A percentile compares a stretch with the other conserved stretches of the same genome.
These are phyloP conservation scores for Sphagnum magellanicum DNA, from an alignment of 228 moss, liverwort and hornwort species.

Conservation along the genomic window DNA sequence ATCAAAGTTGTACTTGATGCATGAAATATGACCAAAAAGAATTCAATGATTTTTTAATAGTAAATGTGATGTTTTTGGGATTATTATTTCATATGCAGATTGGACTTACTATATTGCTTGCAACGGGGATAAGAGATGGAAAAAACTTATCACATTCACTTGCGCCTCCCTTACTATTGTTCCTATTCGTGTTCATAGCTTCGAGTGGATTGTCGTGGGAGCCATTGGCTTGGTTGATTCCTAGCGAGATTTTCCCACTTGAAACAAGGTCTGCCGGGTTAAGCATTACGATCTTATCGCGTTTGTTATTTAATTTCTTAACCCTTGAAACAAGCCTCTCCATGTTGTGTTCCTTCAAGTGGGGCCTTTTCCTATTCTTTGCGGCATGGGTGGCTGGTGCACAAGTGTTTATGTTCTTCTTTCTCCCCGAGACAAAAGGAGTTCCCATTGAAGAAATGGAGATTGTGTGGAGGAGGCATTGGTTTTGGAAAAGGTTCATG, in stretches of 20 bases:
- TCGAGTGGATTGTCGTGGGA: slow-evolving; percentile 49
- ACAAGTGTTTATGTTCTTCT: slow-evolving; percentile 22
- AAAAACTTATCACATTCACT: slow-evolving; percentile 9
- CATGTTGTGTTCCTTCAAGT: slow-evolving; percentile 31
- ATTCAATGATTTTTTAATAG: background rate
- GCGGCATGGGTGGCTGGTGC: slow-evolving; percentile 24
- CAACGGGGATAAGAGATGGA: slow-evolving; percentile 15
- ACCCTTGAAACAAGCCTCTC: slow-evolving; percentile 35
- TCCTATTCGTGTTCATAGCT: slow-evolving; percentile 30
- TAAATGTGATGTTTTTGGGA: too few species aligned
- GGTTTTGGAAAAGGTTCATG: slow-evolving; percentile 29
- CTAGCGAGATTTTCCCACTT: slow-evolving; percentile 46
- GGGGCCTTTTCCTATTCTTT: slow-evolving; percentile 40
- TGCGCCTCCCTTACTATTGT: slow-evolving; percentile 10
- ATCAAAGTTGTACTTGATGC: background rate
- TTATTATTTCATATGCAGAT: slow-evolving; percentile 14
- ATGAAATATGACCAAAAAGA: background rate
- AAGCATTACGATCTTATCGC: slow-evolving; percentile 28
- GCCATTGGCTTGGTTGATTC: slow-evolving; percentile 41
- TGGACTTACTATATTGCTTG: slow-evolving; percentile 19
- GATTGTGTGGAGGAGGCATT: slow-evolving; percentile 28
- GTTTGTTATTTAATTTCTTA: slow-evolving; percentile 36
- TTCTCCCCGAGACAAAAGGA: slow-evolving; percentile 43
- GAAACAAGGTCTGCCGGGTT: slow-evolving; percentile 41
- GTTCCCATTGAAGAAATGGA: slow-evolving; percentile 40